A percentile compares a stretch with the other conserved stretches of the same genome.
Evolutionary conservation across 108 stramenopile genomes (phyloP).

Genomic region (Nitzschia putrida): DNA sequence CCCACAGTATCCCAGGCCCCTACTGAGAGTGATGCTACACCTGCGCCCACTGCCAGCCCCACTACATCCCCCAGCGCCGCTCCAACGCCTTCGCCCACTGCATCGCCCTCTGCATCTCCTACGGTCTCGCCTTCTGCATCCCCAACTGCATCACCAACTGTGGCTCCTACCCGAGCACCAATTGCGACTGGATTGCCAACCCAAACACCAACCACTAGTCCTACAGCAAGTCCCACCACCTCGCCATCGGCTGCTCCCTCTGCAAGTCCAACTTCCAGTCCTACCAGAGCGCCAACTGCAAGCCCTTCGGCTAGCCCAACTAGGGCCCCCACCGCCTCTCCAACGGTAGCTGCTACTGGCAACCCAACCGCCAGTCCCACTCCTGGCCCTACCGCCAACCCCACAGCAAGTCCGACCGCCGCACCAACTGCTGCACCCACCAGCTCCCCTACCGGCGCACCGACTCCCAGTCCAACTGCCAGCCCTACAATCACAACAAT

Average conservation of each 20-base stretch:
- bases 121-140: conserved; percentile 7
- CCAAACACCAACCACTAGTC: conserved; percentile 9
- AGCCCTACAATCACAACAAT: conserved; percentile 22
- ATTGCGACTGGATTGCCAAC: neutral
- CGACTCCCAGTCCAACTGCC: conserved; percentile 29
- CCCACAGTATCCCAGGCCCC: conserved; percentile 22
- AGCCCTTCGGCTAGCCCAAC: neutral
- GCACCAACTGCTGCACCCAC: conserved; percentile 21
- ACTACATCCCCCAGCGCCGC: neutral
- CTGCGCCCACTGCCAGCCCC: neutral
- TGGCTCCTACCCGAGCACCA: neutral
- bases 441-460: conserved; percentile 6
- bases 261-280: neutral
- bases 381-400: neutral
- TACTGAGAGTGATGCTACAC: neutral
- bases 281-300: neutral
- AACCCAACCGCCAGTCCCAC: neutral
- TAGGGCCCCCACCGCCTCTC: conserved; percentile 6
- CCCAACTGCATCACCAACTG: conserved; percentile 9
- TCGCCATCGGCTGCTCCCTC: conserved; percentile 8
- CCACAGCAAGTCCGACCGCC: conserved; percentile 12
- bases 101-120: conserved; percentile 16
- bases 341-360: conserved; percentile 7
- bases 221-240: conserved; percentile 20
- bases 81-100: neutral